Conservation (phyloP, 1,284 basidiomycete genomes). For the Sanghuangporus sanghuang region DNA sequence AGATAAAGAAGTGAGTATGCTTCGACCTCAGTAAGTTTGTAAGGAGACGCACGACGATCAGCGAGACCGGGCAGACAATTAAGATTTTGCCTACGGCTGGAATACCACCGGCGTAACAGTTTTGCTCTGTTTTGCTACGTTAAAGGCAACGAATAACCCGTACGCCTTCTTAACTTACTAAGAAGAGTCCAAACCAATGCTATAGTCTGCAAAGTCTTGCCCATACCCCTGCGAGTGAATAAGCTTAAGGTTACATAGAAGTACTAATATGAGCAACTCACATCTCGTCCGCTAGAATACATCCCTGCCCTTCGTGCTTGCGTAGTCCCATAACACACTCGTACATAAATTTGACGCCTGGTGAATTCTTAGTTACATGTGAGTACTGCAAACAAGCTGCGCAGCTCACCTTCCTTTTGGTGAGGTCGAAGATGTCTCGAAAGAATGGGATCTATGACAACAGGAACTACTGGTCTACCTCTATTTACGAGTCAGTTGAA, state of each 20-base stretch:
- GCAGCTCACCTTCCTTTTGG: slow-evolving; percentile 74
- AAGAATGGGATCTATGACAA: slow-evolving; percentile 93
- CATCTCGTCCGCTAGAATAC: slow-evolving; percentile 98
- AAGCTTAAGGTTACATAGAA: not conserved
- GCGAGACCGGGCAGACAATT: slow-evolving; percentile 92
- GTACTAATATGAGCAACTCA: slow-evolving; percentile 27
- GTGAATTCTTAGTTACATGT: slow-evolving; percentile 1
- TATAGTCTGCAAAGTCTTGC: slow-evolving; percentile 93
- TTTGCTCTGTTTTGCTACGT: slow-evolving; percentile 62
- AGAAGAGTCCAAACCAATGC: slow-evolving; percentile 84
- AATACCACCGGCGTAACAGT: slow-evolving; percentile 58
- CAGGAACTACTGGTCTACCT: slow-evolving; percentile 68
- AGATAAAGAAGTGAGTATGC: not conserved
- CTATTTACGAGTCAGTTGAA: slow-evolving; percentile 5
- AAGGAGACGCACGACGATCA: slow-evolving; percentile 62
- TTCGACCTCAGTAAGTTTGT: slow-evolving; percentile 10
- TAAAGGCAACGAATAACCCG: not conserved
- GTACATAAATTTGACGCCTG: slow-evolving; percentile 88
- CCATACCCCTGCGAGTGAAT: slow-evolving; percentile 69
- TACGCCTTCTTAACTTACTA: slow-evolving; percentile 43
- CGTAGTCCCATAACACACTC: slow-evolving; percentile 94
- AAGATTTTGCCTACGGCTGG: slow-evolving; percentile 73
- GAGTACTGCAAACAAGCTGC: not conserved
- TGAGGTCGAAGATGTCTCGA: slow-evolving; percentile 78
- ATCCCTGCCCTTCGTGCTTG: slow-evolving; percentile 85